Base-by-base conservation (phyloP, 225 moss, liverwort and hornwort species). In the Physcomitrium patens region DNA sequence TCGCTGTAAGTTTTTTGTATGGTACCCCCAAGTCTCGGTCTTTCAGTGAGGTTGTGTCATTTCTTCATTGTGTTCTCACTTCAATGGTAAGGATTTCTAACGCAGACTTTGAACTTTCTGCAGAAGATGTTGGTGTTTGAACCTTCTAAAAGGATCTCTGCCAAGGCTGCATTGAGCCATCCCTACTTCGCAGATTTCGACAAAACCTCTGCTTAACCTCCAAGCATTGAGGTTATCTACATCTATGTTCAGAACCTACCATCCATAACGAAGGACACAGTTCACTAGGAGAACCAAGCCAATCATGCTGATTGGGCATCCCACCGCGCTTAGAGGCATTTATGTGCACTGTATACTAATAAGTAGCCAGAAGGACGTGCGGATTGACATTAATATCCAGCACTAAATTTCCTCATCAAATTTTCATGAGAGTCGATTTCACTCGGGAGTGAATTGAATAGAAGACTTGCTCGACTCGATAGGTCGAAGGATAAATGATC, bases 111-210 rank as follows among this genome's bases (percentile, higher is more conserved):
- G 0, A 42, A 1, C 20, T 8, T 5, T 31, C 0, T 13, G 63
- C 81, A 87, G 84, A 86, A 86, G 81, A 89, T 84, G 89, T 37
- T 86, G 69, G 69, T 84, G 1, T 89, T 77, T 15, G 84, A 89
- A 53, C 86, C 89, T 0, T 81, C 86, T 0, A 86, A 86, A 58
- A 84, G 89, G 1, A 89, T 89, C 12, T 89, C 89, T 10, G 86
- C 89, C 0, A 89, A 89, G 22, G 68, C 86, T 0, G 86, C 89
- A 10, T 69, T 86, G 64, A 81, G 77, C 54, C 89, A 89, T 37
- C 54, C 89, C 0, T 89, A 84, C 80, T 86, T 89, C 73, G 58
- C 77, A 8, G 84, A 84, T 22, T 65, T 89, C 60, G 86, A 86
- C 61, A 89, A 82, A 9, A 8, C 79, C 16, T 46, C 72, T 12